Conservation (phyloP, 2,329 filamentous ascomycete species). For the Coleophoma eucalyptorum region DNA sequence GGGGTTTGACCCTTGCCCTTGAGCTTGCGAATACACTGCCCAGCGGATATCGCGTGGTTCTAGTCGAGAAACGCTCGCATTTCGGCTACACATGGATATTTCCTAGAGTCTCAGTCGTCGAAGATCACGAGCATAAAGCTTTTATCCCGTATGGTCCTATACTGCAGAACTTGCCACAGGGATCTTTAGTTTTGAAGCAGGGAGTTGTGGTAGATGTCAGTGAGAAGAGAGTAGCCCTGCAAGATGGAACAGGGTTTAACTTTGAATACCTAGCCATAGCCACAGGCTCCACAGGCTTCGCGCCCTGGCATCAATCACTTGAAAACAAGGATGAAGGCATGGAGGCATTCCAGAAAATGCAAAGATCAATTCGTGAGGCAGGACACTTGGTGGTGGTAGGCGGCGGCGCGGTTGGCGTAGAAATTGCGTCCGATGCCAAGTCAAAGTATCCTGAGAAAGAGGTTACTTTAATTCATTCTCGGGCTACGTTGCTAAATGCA, state of each 20-base stretch:
- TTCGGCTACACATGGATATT: conserved; percentile 46
- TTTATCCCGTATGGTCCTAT: conserved; percentile 43
- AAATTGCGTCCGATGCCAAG: conserved; percentile 45
- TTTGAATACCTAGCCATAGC: conserved; percentile 40
- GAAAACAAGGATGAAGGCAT: conserved; percentile 25
- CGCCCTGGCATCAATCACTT: conserved; percentile 28
- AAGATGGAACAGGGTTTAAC: conserved; percentile 28
- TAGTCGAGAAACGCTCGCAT: conserved; percentile 48
- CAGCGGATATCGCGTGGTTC: conserved; percentile 38
- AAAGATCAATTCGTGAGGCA: conserved; percentile 23
- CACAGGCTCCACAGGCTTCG: conserved; percentile 31
- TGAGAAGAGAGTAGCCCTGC: conserved; percentile 26
- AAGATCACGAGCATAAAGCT: conserved; percentile 38
- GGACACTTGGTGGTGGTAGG: conserved; percentile 32
- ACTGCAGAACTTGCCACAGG: conserved; percentile 22
- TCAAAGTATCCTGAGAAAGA: conserved; percentile 39
- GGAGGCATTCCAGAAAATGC: conserved; percentile 26
- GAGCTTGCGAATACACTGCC: conserved; percentile 34
- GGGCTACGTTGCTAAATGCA: conserved; percentile 32
- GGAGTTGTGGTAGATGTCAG: conserved; percentile 27
- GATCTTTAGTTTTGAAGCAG: conserved; percentile 26
- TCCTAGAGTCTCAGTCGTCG: conserved; percentile 41
- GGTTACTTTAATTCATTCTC: conserved; percentile 44
- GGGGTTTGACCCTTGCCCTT: conserved; percentile 31
- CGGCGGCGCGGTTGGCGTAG: conserved; percentile 45